phyloP scores from a whole-genome alignment of 768 basidiomycete genomes.

The Boletus subcaerulescens region DNA sequence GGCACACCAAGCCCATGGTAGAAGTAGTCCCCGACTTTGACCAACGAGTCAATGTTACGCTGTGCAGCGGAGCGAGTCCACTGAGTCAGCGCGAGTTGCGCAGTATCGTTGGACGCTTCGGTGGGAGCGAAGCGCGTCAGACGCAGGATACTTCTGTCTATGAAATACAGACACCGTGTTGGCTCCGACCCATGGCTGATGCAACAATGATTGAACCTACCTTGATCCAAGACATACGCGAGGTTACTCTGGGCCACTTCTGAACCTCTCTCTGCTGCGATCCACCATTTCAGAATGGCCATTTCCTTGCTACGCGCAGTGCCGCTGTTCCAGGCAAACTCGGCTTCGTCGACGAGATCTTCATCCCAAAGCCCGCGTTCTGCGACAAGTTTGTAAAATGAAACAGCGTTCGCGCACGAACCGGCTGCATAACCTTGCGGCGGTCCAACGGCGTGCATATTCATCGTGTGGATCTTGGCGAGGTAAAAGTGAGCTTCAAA shows the following conservation, averaged over 20 bases:
- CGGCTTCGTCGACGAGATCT: conserved; percentile 78
- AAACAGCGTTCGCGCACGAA: conserved; percentile 86
- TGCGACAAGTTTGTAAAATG: conserved; percentile 89
- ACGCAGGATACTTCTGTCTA: conserved; percentile 70
- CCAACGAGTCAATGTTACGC: conserved; percentile 92
- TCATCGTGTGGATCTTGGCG: conserved; percentile 71
- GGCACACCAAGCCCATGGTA: conserved; percentile 84
- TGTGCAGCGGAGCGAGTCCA: conserved; percentile 96
- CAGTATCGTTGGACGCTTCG: conserved; percentile 79
- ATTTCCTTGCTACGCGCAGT: conserved; percentile 71
- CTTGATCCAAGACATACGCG: conserved; percentile 89
- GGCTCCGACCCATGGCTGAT: conserved; percentile 32
- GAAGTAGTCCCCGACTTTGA: conserved; percentile 98
- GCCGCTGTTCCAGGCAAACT: conserved; percentile 66
- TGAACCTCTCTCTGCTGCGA: conserved; percentile 88
- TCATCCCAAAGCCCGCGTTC: conserved; percentile 90
- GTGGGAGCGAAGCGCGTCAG: conserved; percentile 65
- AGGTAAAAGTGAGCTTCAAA: conserved; percentile 96
- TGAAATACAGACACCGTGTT: background rate
- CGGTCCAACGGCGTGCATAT: conserved; percentile 42
- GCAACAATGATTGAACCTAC: conserved; percentile 41
- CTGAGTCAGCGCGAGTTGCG: conserved; percentile 79
- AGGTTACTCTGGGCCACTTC: conserved; percentile 96
- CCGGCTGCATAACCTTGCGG: conserved; percentile 55
- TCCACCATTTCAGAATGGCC: conserved; percentile 92